Base-by-base conservation (phyloP, 108 stramenopile genomes). In the Cyclotella distinguenda region DNA sequence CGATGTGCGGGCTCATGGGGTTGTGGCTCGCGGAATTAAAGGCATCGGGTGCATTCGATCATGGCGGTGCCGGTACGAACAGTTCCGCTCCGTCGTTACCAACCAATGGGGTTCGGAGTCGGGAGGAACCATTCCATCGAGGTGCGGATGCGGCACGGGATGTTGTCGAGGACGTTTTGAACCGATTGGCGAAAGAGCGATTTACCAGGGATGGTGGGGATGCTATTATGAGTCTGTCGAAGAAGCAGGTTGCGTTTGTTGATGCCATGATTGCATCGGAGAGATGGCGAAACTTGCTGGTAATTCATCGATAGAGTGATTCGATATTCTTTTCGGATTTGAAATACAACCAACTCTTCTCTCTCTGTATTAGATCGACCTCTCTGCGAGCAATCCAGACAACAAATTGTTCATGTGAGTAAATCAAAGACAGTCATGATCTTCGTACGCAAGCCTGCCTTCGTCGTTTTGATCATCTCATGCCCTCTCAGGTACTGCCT, bases 191-290 rank as follows among this genome's bases (percentile, higher is more conserved):
- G 16, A 84, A 83, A 56, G 87, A 90, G 67, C 74, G 85, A 23
- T 94, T 94, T 61, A 86, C 87, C 8, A 81, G 84, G 30, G 73
- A 70, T 38, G 80, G 74, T 5, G 89, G 87, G 0, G 86, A 90
- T 60, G 78, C 64, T 30, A 90, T 94, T 51, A 54, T 94, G 22
- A 53, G 66, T n/a, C 64, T 94, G 3, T 63, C 76, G n/a, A 90
- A 86, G 65, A 63, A 71, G 10, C 80, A 90, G 42, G 84, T 70
- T 16, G 80, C 74, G 12, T 94, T 94, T 74, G 63, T 94, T 44
- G 86, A 84, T 35, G 85, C 87, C n/a, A 94, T 94, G 89, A 90
- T 94, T 70, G 71, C 77, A 7, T 88, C 86, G 11, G 68, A 72
- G 30, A 74, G 87, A 43, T 94, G 89, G 89, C 76, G 92, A 38